Percentiles rank a stretch among this genome's conserved stretches.
Evolutionary conservation across 768 basidiomycete species (phyloP).

Genomic region (Panaeolus cyanescens): DNA sequence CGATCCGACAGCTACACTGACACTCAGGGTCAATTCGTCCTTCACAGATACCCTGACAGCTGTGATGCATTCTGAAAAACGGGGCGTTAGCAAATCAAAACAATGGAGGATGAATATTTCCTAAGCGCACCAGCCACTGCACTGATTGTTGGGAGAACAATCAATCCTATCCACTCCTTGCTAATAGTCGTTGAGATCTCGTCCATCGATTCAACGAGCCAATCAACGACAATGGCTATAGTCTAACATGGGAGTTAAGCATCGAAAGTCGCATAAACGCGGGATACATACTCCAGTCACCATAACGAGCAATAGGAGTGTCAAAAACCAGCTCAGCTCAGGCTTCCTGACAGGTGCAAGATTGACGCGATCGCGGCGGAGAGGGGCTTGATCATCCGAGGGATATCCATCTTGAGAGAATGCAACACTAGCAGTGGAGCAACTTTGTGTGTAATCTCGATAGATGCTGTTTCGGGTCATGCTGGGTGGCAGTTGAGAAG

Average conservation of each 20-base stretch:
- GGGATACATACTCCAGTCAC: conserved; percentile 61
- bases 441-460: not conserved
- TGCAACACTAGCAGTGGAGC: not conserved
- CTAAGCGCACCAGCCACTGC: conserved; percentile 64
- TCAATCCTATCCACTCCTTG: conserved; percentile 88
- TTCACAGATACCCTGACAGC: conserved; percentile 89
- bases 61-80: conserved; percentile 74
- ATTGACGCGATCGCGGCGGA: conserved; percentile 7
- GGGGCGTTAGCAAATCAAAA: not conserved
- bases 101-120: not conserved
- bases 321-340: conserved; percentile 59
- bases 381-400: not conserved
- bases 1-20: conserved; percentile 83
- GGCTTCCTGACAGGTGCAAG: conserved; percentile 34
- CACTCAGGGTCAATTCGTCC: conserved; percentile 78
- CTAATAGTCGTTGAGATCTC: conserved; percentile 70
- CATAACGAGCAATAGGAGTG: conserved; percentile 50
- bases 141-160: conserved; percentile 84
- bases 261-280: not conserved
- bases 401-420: not conserved
- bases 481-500: conserved; percentile 8
- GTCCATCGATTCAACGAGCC: conserved; percentile 84
- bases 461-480: not conserved
- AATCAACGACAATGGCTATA: conserved; percentile 60
- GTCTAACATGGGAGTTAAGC: conserved; percentile 32